phyloP scores from a whole-genome alignment of 768 basidiomycete genomes.

The Dioszegia crocea region DNA sequence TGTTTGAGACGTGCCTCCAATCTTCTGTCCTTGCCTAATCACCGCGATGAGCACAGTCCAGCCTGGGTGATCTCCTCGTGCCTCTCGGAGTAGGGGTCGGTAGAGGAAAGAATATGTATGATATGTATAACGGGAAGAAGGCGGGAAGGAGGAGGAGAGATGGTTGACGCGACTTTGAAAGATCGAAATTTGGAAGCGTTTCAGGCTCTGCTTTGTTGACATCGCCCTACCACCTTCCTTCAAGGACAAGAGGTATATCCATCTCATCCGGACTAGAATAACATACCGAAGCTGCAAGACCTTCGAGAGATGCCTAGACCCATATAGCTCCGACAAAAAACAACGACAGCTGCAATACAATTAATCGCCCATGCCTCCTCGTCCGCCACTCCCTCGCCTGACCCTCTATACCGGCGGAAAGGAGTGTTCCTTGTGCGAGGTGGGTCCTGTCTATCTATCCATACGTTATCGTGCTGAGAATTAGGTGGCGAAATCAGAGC shows the following conservation, averaged over 20 bases:
- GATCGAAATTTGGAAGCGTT: not conserved
- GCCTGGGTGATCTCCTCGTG: too few relatives aligned
- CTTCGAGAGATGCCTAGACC: too few relatives aligned
- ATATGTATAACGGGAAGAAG: constrained; percentile 2
- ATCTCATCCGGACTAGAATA: too few relatives aligned
- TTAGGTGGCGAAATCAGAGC: constrained; percentile 43
- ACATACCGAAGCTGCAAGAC: too few relatives aligned
- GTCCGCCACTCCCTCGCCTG: constrained; percentile 33
- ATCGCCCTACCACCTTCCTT: too few relatives aligned
- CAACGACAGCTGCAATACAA: not conserved
- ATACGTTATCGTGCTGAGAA: not conserved
- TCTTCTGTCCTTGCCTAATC: not conserved
- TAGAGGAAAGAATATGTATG: not conserved
- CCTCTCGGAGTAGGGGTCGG: too few relatives aligned
- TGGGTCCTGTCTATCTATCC: constrained; percentile 12
- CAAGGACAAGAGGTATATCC: too few relatives aligned
- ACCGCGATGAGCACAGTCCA: too few relatives aligned
- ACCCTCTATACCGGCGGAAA: constrained; percentile 49
- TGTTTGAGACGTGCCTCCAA: not conserved
- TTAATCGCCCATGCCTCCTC: constrained; percentile 26
- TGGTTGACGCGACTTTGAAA: not conserved
- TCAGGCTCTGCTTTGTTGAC: too few relatives aligned
- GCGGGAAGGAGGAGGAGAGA: constrained; percentile 1
- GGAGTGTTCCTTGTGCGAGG: constrained; percentile 49
- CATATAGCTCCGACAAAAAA: too few relatives aligned